Evolutionary conservation across 2,329 filamentous ascomycete species (phyloP).

Genomic region (Cryphonectria nitschkei): DNA sequence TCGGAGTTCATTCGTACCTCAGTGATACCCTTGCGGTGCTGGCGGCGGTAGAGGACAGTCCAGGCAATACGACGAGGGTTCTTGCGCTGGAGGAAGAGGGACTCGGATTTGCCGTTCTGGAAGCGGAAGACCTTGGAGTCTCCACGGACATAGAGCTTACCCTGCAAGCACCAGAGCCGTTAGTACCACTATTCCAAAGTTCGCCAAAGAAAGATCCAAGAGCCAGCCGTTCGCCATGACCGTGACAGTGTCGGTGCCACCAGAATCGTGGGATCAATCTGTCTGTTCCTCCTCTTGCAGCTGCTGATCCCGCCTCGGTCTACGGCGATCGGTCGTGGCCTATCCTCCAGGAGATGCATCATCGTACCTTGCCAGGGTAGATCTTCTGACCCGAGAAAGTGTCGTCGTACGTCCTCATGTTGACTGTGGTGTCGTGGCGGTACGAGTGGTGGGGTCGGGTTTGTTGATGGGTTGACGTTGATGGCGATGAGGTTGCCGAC

Average conservation of each 20-base stretch:
- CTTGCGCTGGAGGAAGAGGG: slow-evolving; percentile 99
- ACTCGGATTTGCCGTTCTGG: slow-evolving; percentile 99
- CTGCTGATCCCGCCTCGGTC: slow-evolving; percentile 1
- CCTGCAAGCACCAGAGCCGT: slow-evolving; percentile 58
- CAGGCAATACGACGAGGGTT: slow-evolving; percentile 99
- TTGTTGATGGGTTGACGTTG: slow-evolving; percentile 35
- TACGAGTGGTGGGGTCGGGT: slow-evolving; percentile 42
- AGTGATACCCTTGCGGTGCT: slow-evolving; percentile 99
- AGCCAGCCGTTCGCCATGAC: slow-evolving; percentile 5
- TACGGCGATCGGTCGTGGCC: slow-evolving; percentile 3
- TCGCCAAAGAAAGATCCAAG: background rate
- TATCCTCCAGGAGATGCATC: slow-evolving; percentile 28
- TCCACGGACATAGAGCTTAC: slow-evolving; percentile 99
- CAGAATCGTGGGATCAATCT: background rate
- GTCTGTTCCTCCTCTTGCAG: slow-evolving; percentile 22
- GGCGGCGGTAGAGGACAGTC: slow-evolving; percentile 97
- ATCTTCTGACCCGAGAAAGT: slow-evolving; percentile 68
- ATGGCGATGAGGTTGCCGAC: slow-evolving; percentile 29
- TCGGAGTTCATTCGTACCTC: slow-evolving; percentile 71
- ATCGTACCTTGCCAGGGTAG: slow-evolving; percentile 69
- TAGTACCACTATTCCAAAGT: slow-evolving; percentile 32
- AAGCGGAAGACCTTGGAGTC: slow-evolving; percentile 99
- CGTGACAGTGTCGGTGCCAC: background rate
- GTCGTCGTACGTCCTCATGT: slow-evolving; percentile 71
- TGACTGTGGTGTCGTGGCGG: slow-evolving; percentile 46